phyloP scores from a whole-genome alignment of 148 eudicot genomes.

The Chenopodium berlandieri region DNA sequence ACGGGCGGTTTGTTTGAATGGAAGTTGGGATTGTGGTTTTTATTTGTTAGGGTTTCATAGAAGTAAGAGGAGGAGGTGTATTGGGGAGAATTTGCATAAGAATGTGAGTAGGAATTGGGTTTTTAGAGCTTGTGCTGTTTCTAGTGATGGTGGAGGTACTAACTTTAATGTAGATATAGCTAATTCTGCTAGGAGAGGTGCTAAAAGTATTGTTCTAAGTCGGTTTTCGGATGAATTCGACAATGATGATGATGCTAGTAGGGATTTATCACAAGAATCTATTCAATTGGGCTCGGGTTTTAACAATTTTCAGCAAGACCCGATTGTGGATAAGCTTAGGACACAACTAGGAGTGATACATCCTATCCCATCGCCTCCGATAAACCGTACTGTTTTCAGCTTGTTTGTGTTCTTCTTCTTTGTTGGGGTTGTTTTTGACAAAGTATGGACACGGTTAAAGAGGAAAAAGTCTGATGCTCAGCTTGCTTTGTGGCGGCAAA shows the following conservation, averaged over 20 bases:
- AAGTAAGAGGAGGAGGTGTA: constrained; percentile 24
- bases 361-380: constrained; percentile 81
- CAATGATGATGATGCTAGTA: constrained; percentile 13
- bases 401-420: constrained; percentile 88
- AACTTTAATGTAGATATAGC: constrained; percentile 41
- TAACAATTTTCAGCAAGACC: constrained; percentile 67
- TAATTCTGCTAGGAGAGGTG: constrained; percentile 44
- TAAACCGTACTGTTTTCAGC: constrained; percentile 61
- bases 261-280: constrained; percentile 38
- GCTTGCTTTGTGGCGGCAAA: constrained; percentile 61
- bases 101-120: constrained; percentile 17
- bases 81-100: constrained; percentile 12
- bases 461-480: constrained; percentile 39
- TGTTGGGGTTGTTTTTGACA: constrained; percentile 83
- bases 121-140: constrained; percentile 39
- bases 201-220: constrained; percentile 45
- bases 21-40: constrained; percentile 20
- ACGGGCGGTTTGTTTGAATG: constrained; percentile 12
- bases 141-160: constrained; percentile 37
- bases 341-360: constrained; percentile 87
- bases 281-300: constrained; percentile 42
- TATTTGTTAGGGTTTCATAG: constrained; percentile 18
- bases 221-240: constrained; percentile 48
- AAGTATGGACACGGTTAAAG: constrained; percentile 75
- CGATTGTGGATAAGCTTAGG: constrained; percentile 89